Evolutionary conservation across 139 green algal species (phyloP), one percentile per base, ranked within the genome.

Genomic region (Parachlorella kessleri): DNA sequence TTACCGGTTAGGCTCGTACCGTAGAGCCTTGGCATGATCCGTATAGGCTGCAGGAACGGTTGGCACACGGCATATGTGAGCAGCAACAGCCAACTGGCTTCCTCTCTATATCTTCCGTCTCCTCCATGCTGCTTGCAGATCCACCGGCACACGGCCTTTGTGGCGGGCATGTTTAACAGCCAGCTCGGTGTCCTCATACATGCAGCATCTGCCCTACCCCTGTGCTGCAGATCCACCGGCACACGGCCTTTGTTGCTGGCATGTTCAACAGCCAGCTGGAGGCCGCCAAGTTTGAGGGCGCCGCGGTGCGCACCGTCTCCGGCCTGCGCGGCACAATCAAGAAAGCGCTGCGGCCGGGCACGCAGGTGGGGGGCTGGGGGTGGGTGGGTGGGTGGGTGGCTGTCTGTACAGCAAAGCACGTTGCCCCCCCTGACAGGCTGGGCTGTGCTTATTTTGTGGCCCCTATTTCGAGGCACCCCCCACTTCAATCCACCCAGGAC

Each of bases 241-340:
- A 98, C 91, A 99, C 94, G 0, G 95, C 95, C 18, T 99, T 99
- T 81, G 78, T 99, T 14, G 84, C 85, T 37, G 94, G 92, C 81
- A 98, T 99, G 96, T 99, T 99, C 90, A 98, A 89, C 81, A 92
- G 77, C 59, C 54, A 84, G 53, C 84, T 97, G 63, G 93, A 97
- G 85, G 93, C 91, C 2, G 82, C 91, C 30, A 93, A 91, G 66
- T 98, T 98, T 77, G 91, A 98, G 88, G 96, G 97, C 37, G 96
- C 96, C 1, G 68, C 83, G 5, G 80, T 99, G 3, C 90, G 91
- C 39, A 99, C 96, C 3, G 96, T 98, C 23, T 92, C 83, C 35
- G 96, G 96, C 78, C 97, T 99, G 54, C 83, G 96, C 6, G 96
- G 96, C n/a, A 97, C 94, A 37, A 93, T 99, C 72, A 99, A 99